Conservation (phyloP, 495 filamentous ascomycete species). For the Penicillium samsonianum region DNA sequence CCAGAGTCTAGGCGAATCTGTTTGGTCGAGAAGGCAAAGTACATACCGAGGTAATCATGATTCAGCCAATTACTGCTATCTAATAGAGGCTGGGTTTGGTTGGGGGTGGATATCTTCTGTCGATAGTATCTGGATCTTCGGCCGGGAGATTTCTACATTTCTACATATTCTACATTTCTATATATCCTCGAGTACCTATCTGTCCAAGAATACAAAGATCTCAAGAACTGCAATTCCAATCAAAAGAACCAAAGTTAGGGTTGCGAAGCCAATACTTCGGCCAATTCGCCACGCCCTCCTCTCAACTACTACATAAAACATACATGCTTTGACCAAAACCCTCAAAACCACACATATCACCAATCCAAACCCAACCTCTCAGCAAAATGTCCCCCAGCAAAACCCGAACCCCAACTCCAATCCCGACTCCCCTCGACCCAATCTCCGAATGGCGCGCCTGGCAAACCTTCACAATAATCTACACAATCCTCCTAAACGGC, state of each 20-base stretch:
- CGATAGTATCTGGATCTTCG: background rate
- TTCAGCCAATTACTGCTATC: background rate
- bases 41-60: too few species aligned
- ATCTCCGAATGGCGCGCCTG: slow-evolving; percentile 31
- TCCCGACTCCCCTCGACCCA: slow-evolving; percentile 14
- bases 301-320: background rate
- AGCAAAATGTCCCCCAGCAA: background rate
- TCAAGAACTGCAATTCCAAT: background rate
- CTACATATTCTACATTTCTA: background rate
- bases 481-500: slow-evolving; percentile 30
- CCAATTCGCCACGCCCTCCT: background rate
- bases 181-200: background rate
- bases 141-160: too few species aligned
- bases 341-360: background rate
- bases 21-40: background rate
- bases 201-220: too few species aligned
- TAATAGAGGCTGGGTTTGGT: background rate
- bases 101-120: background rate
- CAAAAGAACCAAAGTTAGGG: background rate
- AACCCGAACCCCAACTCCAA: background rate
- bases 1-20: background rate
- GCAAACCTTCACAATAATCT: slow-evolving; percentile 26
- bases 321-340: background rate
- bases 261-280: background rate
- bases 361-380: background rate